These are phyloP conservation scores for Trichosanthes truncata DNA, from an alignment of 306 rosid species.

Conservation along the genomic window DNA sequence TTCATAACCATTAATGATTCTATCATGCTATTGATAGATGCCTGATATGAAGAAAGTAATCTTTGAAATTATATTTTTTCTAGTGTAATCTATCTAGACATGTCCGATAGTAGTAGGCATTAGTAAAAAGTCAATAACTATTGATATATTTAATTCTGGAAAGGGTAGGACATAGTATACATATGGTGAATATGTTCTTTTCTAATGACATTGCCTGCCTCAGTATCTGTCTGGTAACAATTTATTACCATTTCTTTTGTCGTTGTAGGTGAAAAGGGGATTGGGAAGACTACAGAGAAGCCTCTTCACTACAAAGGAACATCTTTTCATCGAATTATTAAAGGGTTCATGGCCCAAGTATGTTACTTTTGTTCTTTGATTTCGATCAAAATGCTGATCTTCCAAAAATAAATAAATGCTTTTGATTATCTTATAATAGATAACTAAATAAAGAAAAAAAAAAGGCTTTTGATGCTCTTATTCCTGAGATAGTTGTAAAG, in stretches of 20 bases:
- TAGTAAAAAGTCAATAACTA: background rate
- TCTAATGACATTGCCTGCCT: background rate
- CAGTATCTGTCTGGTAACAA: background rate
- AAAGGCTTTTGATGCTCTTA: background rate
- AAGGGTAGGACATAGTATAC: background rate
- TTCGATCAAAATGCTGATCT: background rate
- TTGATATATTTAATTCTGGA: background rate
- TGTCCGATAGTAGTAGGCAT: background rate
- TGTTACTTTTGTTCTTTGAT: constrained; percentile 19
- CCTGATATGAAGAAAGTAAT: background rate
- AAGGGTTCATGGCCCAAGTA: constrained; percentile 98
- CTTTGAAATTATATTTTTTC: background rate
- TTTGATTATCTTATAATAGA: background rate
- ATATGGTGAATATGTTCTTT: background rate
- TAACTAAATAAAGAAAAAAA: background rate
- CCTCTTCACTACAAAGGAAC: constrained; percentile 88
- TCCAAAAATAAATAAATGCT: background rate
- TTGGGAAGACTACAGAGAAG: constrained; percentile 70
- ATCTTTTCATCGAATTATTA: constrained; percentile 70
- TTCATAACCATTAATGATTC: background rate
- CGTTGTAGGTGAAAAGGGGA: constrained; percentile 78
- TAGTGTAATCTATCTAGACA: background rate
- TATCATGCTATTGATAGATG: background rate
- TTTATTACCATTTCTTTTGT: constrained; percentile 9
- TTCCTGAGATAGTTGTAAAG: background rate